Base-by-base conservation (phyloP, 169 alveolate genomes). In the Haemoproteus tartakovskyi region DNA sequence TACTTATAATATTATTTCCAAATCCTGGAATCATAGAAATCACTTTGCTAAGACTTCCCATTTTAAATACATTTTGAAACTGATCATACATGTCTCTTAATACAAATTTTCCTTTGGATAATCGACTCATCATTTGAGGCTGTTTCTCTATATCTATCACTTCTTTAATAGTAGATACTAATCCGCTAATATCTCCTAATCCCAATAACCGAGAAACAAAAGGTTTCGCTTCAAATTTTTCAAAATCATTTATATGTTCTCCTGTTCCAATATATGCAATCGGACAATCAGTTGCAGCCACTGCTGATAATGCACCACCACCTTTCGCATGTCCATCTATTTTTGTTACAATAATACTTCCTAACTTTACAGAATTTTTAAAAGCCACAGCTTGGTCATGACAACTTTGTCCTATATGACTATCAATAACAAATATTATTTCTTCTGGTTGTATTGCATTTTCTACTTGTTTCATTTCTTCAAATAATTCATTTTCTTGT, bases 261-360 rank as follows among this genome's bases (percentile, higher is more conserved):
- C 99, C 99, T 9, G 98, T 96, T 47, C 99, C 99, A 45, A 95
- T 87, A 80, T 93, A 95, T 22, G 91, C 90, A 18, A 95, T 93
- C 0, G 98, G 94, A 87, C 99, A 89, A 74, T 91, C 93, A 70
- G 98, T 88, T 87, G 99, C 93, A 85, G 99, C 90, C 88, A 98
- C 92, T 79, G 99, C 99, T 1, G 99, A 95, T 11, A 98, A 89
- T 0, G 99, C 99, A 9, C 99, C 99, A n/a, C 99, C 99, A n/a
- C 99, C 99, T 86, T 96, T 97, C 1, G 99, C 99, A 61, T 97
- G 99, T 33, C 99, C 99, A 87, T 98, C 99, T n/a, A 98, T 90
- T 83, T 98, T 98, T 16, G 99, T 98, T 67, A 98, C 91, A 80
- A 98, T 97, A 9, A 98, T 99, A 70, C 97, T 91, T n/a, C 99